phyloP scores from a whole-genome alignment of 2,329 filamentous ascomycete genomes.

The Phyllosticta paracitricarpa region DNA sequence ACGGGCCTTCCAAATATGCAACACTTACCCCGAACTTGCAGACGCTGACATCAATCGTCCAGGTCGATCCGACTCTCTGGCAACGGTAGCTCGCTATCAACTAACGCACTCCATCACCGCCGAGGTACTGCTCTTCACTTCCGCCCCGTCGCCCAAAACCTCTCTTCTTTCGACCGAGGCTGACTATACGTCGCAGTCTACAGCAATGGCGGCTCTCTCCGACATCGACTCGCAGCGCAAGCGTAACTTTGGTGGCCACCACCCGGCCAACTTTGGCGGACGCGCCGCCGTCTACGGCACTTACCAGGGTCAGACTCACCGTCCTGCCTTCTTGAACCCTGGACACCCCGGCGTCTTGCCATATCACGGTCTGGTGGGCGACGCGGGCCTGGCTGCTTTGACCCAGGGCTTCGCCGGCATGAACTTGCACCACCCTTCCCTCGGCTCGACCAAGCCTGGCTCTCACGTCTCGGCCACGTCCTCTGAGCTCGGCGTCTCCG shows the following conservation, averaged over 20 bases:
- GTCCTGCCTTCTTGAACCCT: constrained; percentile 3
- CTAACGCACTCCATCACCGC: constrained; percentile 8
- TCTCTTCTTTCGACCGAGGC: neutral
- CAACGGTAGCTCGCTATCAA: constrained; percentile 12
- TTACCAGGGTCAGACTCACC: constrained; percentile 8
- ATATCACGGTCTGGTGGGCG: constrained; percentile 8
- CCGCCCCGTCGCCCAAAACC: neutral
- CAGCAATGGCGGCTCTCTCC: constrained; percentile 5
- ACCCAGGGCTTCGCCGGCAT: constrained; percentile 10
- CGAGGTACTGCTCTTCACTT: constrained; percentile 4
- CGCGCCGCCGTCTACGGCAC: constrained; percentile 5
- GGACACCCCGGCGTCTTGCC: constrained; percentile 10
- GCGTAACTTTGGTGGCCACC: constrained; percentile 10
- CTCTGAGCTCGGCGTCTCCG: constrained; percentile 25
- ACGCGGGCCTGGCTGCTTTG: constrained; percentile 9
- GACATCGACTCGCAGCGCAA: constrained; percentile 10
- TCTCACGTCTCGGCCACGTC: constrained; percentile 23
- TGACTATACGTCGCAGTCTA: neutral
- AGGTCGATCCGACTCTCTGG: constrained; percentile 9
- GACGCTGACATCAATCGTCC: neutral
- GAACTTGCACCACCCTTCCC: constrained; percentile 12
- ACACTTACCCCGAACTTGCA: neutral
- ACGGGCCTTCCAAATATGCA: neutral
- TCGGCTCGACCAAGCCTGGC: constrained; percentile 23
- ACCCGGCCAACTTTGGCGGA: constrained; percentile 4